Evolutionary conservation across 257 asterid species (phyloP).

Genomic region (Jacaranda mimosifolia): DNA sequence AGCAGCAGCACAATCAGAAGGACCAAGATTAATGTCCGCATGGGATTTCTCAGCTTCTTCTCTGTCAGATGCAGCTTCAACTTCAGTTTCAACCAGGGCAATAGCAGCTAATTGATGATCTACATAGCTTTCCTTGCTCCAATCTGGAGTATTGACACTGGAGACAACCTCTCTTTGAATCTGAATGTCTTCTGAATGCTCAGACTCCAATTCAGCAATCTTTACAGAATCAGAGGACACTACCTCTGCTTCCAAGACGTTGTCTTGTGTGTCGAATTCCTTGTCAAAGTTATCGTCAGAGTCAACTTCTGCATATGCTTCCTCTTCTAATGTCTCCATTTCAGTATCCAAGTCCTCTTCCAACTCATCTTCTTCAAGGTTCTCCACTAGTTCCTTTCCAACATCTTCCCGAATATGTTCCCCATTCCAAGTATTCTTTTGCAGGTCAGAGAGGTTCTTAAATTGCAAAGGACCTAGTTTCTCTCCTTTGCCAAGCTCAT

Average conservation of each 20-base stretch:
- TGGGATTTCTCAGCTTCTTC: constrained; percentile 10
- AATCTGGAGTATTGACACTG: background rate
- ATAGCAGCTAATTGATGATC: constrained; percentile 29
- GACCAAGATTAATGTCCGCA: constrained; percentile 4
- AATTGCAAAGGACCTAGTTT: constrained; percentile 50
- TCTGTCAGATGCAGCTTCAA: constrained; percentile 31
- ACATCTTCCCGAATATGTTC: constrained; percentile 26
- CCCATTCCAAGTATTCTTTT: constrained; percentile 34
- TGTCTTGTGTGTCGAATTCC: constrained; percentile 30
- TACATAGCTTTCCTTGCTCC: background rate
- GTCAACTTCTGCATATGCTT: constrained; percentile 34
- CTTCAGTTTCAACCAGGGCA: constrained; percentile 29
- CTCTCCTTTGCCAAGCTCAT: constrained; percentile 43
- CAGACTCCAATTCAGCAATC: constrained; percentile 29
- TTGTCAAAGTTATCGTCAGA: constrained; percentile 41
- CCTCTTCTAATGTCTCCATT: constrained; percentile 38
- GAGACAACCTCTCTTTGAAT: constrained; percentile 31
- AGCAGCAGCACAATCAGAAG: constrained; percentile 18
- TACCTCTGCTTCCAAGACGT: constrained; percentile 32
- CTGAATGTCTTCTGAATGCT: constrained; percentile 28
- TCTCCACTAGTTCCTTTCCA: constrained; percentile 16
- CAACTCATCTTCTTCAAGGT: constrained; percentile 40
- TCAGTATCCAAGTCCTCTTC: constrained; percentile 43
- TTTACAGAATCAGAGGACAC: constrained; percentile 17
- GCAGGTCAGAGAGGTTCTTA: constrained; percentile 60